Conservation (phyloP, 352 stramenopile genomes). For the Elongisporangium senticosum region DNA sequence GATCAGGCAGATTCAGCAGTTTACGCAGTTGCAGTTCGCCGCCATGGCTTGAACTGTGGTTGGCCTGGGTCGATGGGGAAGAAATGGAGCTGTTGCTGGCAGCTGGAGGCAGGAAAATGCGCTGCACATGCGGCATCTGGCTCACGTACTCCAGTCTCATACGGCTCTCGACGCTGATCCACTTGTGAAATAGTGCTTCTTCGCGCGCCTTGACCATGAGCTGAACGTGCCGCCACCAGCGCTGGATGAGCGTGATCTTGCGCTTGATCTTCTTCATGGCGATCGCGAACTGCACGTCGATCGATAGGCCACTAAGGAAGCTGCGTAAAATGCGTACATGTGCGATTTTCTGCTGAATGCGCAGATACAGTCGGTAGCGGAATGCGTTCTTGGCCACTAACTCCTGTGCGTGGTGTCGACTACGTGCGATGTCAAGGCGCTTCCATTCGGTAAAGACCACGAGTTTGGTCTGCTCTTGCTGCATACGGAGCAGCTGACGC, state of each 20-base stretch:
- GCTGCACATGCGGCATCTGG: slow-evolving; percentile 47
- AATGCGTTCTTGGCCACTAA: slow-evolving; percentile 38
- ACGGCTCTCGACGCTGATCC: slow-evolving; percentile 36
- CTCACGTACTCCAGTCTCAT: slow-evolving; percentile 43
- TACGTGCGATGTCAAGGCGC: slow-evolving; percentile 18
- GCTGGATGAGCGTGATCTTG: slow-evolving; percentile 43
- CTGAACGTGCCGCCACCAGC: slow-evolving; percentile 54
- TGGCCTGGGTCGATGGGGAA: slow-evolving; percentile 1
- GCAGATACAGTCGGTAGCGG: slow-evolving; percentile 27
- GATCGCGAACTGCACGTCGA: slow-evolving; percentile 61
- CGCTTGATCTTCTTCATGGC: slow-evolving; percentile 54
- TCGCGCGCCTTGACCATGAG: slow-evolving; percentile 50
- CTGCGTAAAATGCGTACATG: slow-evolving; percentile 27
- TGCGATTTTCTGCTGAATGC: slow-evolving; percentile 26
- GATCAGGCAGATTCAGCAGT: slow-evolving; percentile 45
- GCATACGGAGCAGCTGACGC: slow-evolving; percentile 13
- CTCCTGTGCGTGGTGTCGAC: slow-evolving; percentile 16
- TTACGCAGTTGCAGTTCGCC: slow-evolving; percentile 29
- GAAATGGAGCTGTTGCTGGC: neutral
- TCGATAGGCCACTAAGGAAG: slow-evolving; percentile 43
- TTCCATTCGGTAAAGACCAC: slow-evolving; percentile 40
- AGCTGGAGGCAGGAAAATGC: slow-evolving; percentile 40
- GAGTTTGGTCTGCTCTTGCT: slow-evolving; percentile 20
- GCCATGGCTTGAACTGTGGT: neutral
- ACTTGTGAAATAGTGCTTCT: slow-evolving; percentile 49